A percentile compares a stretch with the other conserved stretches of the same genome.
Conservation (phyloP, 495 filamentous ascomycete species). For the Neurospora tetraspora region DNA sequence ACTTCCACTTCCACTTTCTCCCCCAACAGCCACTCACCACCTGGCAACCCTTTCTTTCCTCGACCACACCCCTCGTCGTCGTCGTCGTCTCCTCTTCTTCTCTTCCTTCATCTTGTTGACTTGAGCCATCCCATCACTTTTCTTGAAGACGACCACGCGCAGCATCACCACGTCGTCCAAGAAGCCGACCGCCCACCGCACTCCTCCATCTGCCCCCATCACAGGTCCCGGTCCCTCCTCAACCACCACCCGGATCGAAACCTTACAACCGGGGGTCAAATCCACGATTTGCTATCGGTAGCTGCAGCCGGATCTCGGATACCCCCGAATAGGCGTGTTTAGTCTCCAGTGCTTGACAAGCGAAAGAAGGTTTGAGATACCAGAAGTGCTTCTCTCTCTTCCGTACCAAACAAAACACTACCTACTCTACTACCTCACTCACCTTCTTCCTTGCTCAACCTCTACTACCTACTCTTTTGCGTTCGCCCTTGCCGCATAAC, state of each 20-base stretch:
- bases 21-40: not conserved
- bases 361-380: conserved; percentile 27
- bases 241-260: not conserved
- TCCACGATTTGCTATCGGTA: not conserved
- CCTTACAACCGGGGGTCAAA: not conserved
- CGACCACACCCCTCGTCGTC: not conserved
- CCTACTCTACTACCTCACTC: not conserved
- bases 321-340: conserved; percentile 4
- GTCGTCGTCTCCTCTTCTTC: not conserved
- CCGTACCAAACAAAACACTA: not conserved
- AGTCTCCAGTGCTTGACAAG: conserved; percentile 17
- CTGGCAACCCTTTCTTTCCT: not conserved
- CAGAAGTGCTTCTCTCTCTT: conserved; percentile 17
- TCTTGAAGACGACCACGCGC: not conserved
- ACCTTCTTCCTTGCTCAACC: conserved; percentile 3
- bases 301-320: not conserved
- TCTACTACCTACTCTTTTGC: conserved; percentile 2
- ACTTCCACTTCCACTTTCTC: conserved; percentile 8
- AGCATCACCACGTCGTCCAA: not conserved
- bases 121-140: not conserved
- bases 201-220: not conserved
- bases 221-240: not conserved
- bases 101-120: not conserved
- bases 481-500: conserved; percentile 3
- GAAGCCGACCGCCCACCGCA: not conserved